Evolutionary conservation across 2,329 filamentous ascomycete species (phyloP), one percentile per base, ranked within the genome.

Genomic region (Fusarium nygamai): DNA sequence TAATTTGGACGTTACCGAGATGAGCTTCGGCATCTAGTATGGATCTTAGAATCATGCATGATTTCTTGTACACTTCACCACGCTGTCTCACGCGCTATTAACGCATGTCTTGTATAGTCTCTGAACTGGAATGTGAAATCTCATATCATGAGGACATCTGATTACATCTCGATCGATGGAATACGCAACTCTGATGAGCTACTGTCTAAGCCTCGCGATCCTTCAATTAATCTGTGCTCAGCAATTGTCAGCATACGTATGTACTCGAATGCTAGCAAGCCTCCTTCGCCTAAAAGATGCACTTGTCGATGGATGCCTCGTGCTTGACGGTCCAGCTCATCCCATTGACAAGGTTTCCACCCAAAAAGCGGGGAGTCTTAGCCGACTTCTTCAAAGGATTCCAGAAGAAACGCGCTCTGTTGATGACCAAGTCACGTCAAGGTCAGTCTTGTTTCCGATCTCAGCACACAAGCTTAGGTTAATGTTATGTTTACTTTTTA

Each of bases 1-100:
- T n/a, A 63, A 62, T 54, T 74, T 64, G 61, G 64, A 38, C 36
- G 41, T 67, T 74, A 44, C 72, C 70, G 76, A 78, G 74, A 78
- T 78, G 76, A 73, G 59, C 36, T 51, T 63, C 59, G 56, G 63
- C 59, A 69, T 62, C 61, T 51, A 64, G 53, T 53, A 50, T 43
- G 57, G 41, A 58, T 36, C 61, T 50, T 16, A 44, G 53, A 72
- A 69, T 61, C 67, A 61, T 64, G 71, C 67, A 69, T 62, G 57
- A 61, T 44, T 72, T 73, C 38, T 31, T 72, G 46, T 50, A 22
- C 22, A 14, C n/a, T 39, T 60, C 29, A 43, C 19, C 31, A 61
- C 24, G 16, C 33, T 72, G 63, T 74, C 67, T 69, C 57, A 64
- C 29, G 24, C 56, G 67, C 27, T 38, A 59, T 66, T 56, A 34